Evolutionary conservation across 1,139 yeast genomes (phyloP).

Genomic region (Casaregolazyma suthepensis): DNA sequence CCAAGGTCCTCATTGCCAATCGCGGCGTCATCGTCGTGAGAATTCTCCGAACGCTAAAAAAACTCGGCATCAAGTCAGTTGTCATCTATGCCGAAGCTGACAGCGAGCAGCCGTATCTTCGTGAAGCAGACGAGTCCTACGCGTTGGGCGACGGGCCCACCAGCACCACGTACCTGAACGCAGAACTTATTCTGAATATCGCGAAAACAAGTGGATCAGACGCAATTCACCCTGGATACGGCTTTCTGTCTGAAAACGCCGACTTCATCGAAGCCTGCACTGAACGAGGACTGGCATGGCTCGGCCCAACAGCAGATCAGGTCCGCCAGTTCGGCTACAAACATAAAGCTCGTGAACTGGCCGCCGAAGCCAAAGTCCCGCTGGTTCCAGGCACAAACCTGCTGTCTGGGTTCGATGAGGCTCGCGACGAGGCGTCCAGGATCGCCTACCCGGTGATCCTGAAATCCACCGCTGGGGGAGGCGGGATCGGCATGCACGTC

Average conservation of each 20-base stretch:
- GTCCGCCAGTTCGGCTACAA: constrained; percentile 86
- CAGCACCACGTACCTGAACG: constrained; percentile 81
- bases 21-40: constrained; percentile 98
- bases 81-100: constrained; percentile 92
- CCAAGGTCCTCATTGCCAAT: constrained; percentile 85
- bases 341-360: constrained; percentile 94
- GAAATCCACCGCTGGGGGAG: constrained; percentile 98
- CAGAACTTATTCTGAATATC: constrained; percentile 77
- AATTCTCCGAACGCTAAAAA: constrained; percentile 79
- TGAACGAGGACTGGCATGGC: constrained; percentile 77
- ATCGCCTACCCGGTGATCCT: constrained; percentile 92
- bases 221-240: constrained; percentile 96
- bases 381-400: constrained; percentile 92
- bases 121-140: constrained; percentile 72
- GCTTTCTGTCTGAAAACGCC: constrained; percentile 95
- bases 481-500: constrained; percentile 95
- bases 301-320: constrained; percentile 93
- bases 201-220: constrained; percentile 79
- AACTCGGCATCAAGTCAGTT: constrained; percentile 67
- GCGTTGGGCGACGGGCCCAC: constrained; percentile 78
- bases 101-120: constrained; percentile 78
- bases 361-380: constrained; percentile 83
- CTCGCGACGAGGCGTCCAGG: constrained; percentile 65
- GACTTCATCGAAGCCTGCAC: constrained; percentile 87
- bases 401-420: constrained; percentile 64